These are phyloP conservation scores for Bryoerythrophyllum caledonicum DNA, from an alignment of 225 moss, liverwort and hornwort species.

Conservation along the genomic window DNA sequence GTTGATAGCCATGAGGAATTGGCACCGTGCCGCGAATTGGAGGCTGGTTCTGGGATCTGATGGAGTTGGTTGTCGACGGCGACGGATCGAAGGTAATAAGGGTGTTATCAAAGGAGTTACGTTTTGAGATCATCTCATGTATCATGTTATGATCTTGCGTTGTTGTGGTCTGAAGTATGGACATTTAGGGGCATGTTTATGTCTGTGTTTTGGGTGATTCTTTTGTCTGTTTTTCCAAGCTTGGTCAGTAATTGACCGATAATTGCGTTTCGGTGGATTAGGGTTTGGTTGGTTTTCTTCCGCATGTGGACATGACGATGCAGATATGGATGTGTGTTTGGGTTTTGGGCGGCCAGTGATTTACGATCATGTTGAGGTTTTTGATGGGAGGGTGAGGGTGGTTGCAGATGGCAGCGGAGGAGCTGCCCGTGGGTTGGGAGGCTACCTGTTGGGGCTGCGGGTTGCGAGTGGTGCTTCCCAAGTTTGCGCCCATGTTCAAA, in stretches of 20 bases:
- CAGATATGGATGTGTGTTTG: not conserved
- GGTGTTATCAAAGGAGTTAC: not conserved
- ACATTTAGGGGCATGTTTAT: no score
- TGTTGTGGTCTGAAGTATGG: no score
- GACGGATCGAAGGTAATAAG: conserved; percentile 20
- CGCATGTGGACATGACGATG: not conserved
- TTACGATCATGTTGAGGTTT: not conserved
- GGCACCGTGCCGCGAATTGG: not conserved
- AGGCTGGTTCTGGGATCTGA: conserved; percentile 9
- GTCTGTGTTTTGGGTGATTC: not conserved
- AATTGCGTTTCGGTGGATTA: not conserved
- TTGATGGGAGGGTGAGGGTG: not conserved
- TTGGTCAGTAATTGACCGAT: not conserved
- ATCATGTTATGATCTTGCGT: not conserved
- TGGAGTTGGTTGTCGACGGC: conserved; percentile 7
- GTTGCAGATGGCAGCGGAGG: conserved; percentile 41
- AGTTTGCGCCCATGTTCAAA: conserved; percentile 60
- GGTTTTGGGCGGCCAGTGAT: not conserved
- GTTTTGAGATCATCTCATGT: not conserved
- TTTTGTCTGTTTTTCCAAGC: not conserved
- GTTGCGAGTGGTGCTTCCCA: conserved; percentile 67
- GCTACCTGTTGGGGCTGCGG: conserved; percentile 91
- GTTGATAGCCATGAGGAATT: not conserved
- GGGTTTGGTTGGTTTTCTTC: conserved; percentile 16
- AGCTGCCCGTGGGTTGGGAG: conserved; percentile 55